Conservation (phyloP, 2,329 filamentous ascomycete genomes). For the Epichloe aotearoae region DNA sequence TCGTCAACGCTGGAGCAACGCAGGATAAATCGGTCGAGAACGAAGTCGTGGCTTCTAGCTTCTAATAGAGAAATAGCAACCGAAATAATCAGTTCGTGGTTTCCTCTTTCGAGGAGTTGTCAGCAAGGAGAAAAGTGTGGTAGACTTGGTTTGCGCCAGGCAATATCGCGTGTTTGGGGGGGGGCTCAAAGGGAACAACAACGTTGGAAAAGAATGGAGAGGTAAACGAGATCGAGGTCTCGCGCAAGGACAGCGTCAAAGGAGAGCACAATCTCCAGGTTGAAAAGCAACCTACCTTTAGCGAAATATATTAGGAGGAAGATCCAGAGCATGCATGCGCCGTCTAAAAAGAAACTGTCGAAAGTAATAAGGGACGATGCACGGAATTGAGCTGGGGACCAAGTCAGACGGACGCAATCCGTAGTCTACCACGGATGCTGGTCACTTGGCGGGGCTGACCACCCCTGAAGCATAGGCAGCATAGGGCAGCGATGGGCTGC, state of each 20-base stretch:
- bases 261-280: not conserved
- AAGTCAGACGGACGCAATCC: not conserved
- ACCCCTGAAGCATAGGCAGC: not conserved
- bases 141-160: not conserved
- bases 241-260: not conserved
- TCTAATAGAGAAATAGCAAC: not conserved
- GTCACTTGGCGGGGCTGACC: not conserved
- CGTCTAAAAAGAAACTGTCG: not conserved
- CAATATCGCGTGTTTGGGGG: not conserved
- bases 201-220: not conserved
- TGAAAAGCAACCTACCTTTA: not conserved
- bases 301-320: too few relatives aligned
- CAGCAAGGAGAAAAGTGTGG: not conserved
- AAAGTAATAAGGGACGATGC: not conserved
- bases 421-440: not conserved
- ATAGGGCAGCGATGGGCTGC: not conserved
- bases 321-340: not conserved
- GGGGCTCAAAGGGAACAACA: not conserved
- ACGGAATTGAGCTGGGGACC: not conserved
- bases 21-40: not conserved
- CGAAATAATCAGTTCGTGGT: not conserved
- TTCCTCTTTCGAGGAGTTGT: not conserved
- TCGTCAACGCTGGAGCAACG: not conserved
- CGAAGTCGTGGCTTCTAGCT: not conserved
- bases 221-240: not conserved